phyloP scores from a whole-genome alignment of 148 eudicot genomes.

The Rheum nobile region DNA sequence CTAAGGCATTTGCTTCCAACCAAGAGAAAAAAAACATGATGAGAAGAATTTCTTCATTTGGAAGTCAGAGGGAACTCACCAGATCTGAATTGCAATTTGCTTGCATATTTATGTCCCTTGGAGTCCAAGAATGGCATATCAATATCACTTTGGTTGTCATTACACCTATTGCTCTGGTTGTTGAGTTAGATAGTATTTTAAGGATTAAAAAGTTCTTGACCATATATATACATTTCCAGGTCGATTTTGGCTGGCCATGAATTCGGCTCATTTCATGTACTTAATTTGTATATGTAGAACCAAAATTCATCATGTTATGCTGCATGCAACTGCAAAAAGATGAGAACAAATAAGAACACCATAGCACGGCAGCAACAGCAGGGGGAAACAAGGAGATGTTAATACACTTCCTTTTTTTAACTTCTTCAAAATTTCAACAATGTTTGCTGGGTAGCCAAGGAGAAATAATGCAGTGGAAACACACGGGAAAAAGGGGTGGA shows the following conservation, averaged over 20 bases:
- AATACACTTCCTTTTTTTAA: background rate
- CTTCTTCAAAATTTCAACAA: background rate
- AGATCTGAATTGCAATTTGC: background rate
- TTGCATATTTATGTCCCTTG: background rate
- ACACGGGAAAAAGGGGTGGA: no score
- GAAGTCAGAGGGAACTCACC: background rate
- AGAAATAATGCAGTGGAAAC: background rate
- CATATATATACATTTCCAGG: background rate
- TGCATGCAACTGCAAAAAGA: background rate
- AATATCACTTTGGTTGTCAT: background rate
- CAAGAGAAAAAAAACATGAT: background rate
- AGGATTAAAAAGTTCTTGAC: background rate
- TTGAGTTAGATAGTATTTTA: background rate
- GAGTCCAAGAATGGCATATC: background rate
- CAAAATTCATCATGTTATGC: background rate
- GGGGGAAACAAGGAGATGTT: slow-evolving; percentile 3
- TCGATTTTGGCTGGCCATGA: background rate
- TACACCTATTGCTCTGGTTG: background rate
- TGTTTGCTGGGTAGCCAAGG: background rate
- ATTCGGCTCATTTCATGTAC: background rate
- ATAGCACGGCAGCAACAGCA: background rate
- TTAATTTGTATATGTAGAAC: background rate
- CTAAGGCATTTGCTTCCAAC: background rate
- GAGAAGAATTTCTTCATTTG: background rate
- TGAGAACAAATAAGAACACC: background rate